These are phyloP conservation scores for Solanum sitiens DNA, from an alignment of 257 asterid genomes.

Conservation along the genomic window DNA sequence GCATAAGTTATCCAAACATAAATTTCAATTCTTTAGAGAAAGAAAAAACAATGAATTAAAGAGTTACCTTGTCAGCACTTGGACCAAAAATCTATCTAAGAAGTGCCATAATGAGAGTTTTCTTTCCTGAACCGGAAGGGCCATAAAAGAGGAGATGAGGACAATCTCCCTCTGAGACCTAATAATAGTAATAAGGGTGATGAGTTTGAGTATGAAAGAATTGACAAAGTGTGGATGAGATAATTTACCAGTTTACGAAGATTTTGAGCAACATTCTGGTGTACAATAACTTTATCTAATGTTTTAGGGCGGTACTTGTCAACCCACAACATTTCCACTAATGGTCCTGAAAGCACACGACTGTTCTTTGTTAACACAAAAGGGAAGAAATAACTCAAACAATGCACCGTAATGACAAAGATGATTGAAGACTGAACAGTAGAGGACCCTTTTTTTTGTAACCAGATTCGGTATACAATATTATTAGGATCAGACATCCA, in stretches of 20 bases:
- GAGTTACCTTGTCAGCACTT: slow-evolving; percentile 75
- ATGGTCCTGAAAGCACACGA: not conserved
- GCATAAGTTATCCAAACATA: slow-evolving; percentile 14
- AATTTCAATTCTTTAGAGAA: not conserved
- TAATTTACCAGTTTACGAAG: slow-evolving; percentile 73
- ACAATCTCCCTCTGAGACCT: slow-evolving; percentile 93
- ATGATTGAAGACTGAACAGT: not conserved
- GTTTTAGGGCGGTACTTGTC: slow-evolving; percentile 93
- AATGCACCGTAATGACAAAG: not conserved
- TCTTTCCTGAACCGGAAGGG: slow-evolving; percentile 93
- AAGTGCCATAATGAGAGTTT: slow-evolving; percentile 97
- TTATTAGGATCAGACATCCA: too few species aligned
- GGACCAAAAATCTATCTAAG: slow-evolving; percentile 89
- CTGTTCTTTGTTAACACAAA: not conserved
- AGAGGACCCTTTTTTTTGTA: too few species aligned
- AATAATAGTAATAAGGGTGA: slow-evolving; percentile 12
- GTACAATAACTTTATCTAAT: slow-evolving; percentile 79
- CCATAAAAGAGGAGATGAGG: slow-evolving; percentile 94
- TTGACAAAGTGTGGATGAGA: not conserved
- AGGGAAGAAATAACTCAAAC: not conserved
- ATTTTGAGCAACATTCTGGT: slow-evolving; percentile 75
- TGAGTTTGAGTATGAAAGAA: not conserved
- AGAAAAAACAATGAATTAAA: not conserved
- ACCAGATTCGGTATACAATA: too few species aligned
- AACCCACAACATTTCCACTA: slow-evolving; percentile 79